Evolutionary conservation across 139 green algal genomes (phyloP).

Genomic region (Chlorella sp.): DNA sequence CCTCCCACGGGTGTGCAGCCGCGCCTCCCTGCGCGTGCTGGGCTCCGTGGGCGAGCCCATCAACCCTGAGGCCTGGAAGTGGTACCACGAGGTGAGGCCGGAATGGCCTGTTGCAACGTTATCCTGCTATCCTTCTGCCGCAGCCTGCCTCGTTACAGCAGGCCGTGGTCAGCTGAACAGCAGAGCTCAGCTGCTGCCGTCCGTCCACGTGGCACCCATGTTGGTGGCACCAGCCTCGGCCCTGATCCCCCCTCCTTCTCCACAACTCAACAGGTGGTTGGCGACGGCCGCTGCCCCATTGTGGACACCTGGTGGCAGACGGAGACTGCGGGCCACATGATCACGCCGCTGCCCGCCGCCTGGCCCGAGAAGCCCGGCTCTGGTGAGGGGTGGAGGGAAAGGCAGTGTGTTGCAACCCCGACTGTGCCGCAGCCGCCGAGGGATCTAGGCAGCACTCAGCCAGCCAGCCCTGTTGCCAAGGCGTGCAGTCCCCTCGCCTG

Average conservation of each 20-base stretch:
- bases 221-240: too few species aligned
- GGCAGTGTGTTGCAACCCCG: background rate
- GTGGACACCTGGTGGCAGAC: conserved; percentile 99
- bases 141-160: too few species aligned
- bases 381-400: background rate
- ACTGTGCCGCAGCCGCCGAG: too few species aligned
- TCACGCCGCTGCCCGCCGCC: conserved; percentile 85
- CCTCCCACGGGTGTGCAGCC: conserved; percentile 13
- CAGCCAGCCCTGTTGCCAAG: too few species aligned
- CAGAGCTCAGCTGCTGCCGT: too few species aligned
- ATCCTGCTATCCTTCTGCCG: too few species aligned
- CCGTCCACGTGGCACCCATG: too few species aligned
- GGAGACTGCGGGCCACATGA: conserved; percentile 92
- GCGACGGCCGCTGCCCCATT: conserved; percentile 81
- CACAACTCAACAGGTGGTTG: conserved; percentile 51
- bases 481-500: too few species aligned
- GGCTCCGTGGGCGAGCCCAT: conserved; percentile 98
- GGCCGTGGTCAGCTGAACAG: too few species aligned
- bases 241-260: background rate
- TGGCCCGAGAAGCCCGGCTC: conserved; percentile 83
- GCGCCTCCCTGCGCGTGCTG: conserved; percentile 79
- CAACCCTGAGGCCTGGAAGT: conserved; percentile 98
- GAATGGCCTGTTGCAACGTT: too few species aligned
- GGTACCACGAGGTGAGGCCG: conserved; percentile 80
- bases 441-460: too few species aligned